These are phyloP conservation scores for Candida fluviatilis DNA, from an alignment of 805 yeast genomes.

Conservation along the genomic window DNA sequence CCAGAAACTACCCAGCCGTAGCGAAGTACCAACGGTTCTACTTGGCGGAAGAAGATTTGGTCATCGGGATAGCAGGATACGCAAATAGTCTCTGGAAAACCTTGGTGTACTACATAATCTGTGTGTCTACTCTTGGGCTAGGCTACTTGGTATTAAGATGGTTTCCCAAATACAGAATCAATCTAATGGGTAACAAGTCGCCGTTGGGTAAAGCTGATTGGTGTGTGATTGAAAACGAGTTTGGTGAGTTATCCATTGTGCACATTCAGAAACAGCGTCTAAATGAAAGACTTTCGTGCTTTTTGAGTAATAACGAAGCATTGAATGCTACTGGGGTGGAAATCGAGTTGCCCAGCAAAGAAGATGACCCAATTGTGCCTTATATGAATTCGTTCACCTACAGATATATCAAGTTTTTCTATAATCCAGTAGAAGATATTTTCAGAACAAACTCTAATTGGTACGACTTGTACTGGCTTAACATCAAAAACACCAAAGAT, in stretches of 20 bases:
- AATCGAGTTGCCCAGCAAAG: slow-evolving; percentile 18
- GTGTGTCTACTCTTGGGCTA: slow-evolving; percentile 63
- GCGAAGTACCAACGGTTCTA: slow-evolving; percentile 74
- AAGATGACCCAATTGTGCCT: slow-evolving; percentile 65
- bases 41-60: slow-evolving; percentile 92
- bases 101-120: slow-evolving; percentile 48
- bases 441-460: slow-evolving; percentile 82
- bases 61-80: slow-evolving; percentile 93
- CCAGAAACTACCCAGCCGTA: slow-evolving; percentile 27
- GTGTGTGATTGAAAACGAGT: slow-evolving; percentile 91
- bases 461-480: slow-evolving; percentile 79
- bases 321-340: slow-evolving; percentile 22
- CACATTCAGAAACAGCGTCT: slow-evolving; percentile 57
- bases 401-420: slow-evolving; percentile 77
- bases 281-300: slow-evolving; percentile 67
- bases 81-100: slow-evolving; percentile 45
- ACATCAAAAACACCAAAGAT: slow-evolving; percentile 47
- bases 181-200: slow-evolving; percentile 56
- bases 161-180: slow-evolving; percentile 75
- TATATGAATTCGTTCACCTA: slow-evolving; percentile 68
- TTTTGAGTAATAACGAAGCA: slow-evolving; percentile 37
- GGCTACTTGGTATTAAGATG: slow-evolving; percentile 74
- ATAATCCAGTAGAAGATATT: slow-evolving; percentile 83
- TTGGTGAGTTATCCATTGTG: slow-evolving; percentile 73
- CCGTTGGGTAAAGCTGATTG: slow-evolving; percentile 85